Percentiles rank a stretch among this genome's conserved stretches.
phyloP scores from a whole-genome alignment of 2,329 filamentous ascomycete species.

The Alternaria dauci region DNA sequence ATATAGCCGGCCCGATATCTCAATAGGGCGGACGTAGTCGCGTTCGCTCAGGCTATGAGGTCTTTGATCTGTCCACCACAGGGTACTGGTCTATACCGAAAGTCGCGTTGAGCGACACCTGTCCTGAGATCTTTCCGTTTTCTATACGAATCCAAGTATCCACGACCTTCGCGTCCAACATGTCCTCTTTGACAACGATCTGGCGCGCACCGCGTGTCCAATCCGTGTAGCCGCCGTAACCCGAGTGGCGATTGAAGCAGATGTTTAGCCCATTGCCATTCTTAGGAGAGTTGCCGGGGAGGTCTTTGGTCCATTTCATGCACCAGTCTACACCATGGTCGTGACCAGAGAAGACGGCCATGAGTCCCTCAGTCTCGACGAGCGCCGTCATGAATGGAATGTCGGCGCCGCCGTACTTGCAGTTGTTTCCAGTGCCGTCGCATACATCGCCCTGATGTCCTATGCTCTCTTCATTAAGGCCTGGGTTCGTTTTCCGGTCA shows the following conservation, averaged over 20 bases:
- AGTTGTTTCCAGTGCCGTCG: conserved; percentile 21
- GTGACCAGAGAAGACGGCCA: conserved; percentile 67
- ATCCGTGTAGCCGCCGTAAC: conserved; percentile 73
- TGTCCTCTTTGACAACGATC: conserved; percentile 58
- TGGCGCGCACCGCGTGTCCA: conserved; percentile 70
- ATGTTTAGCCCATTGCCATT: conserved; percentile 56
- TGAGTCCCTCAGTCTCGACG: conserved; percentile 59
- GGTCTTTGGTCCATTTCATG: conserved; percentile 51
- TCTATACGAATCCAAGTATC: conserved; percentile 71
- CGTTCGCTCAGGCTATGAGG: conserved; percentile 12
- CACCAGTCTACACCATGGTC: conserved; percentile 62
- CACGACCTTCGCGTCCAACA: conserved; percentile 53
- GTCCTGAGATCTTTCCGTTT: conserved; percentile 60
- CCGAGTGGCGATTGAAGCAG: conserved; percentile 72
- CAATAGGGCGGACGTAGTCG: background rate
- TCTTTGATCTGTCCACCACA: conserved; percentile 18
- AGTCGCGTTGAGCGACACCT: conserved; percentile 66
- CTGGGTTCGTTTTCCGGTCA: conserved; percentile 54
- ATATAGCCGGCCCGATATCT: background rate
- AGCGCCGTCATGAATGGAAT: conserved; percentile 70
- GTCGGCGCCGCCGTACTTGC: conserved; percentile 60
- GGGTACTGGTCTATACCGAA: conserved; percentile 66
- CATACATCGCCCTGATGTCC: conserved; percentile 33
- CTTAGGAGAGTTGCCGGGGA: conserved; percentile 41
- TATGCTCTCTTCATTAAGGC: conserved; percentile 46